Evolutionary conservation across 495 filamentous ascomycete genomes (phyloP).

Genomic region (Lasiosphaeriaceae sp.): DNA sequence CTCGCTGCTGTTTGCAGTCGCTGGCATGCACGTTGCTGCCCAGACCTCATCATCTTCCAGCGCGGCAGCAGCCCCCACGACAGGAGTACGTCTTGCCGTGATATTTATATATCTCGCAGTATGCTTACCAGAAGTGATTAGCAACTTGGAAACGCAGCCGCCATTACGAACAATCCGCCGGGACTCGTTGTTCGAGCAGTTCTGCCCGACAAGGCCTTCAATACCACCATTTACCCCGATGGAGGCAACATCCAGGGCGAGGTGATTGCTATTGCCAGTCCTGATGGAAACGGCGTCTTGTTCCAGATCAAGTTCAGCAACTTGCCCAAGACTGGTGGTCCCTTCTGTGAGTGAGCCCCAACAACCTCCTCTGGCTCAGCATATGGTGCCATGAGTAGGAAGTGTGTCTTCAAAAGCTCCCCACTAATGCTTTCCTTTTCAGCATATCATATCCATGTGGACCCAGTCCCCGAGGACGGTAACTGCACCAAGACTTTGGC

Average conservation of each 20-base stretch:
- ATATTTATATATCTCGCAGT: neutral
- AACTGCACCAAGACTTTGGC: constrained; percentile 71
- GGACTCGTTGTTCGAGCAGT: constrained; percentile 56
- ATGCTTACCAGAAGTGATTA: constrained; percentile 14
- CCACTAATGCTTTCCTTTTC: constrained; percentile 8
- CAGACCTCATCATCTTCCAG: constrained; percentile 10
- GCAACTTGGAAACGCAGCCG: constrained; percentile 51
- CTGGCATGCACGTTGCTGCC: constrained; percentile 17
- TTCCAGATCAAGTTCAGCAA: constrained; percentile 61
- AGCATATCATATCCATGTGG: constrained; percentile 83
- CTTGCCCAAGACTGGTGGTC: constrained; percentile 60
- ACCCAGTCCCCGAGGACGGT: constrained; percentile 66
- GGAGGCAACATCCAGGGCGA: constrained; percentile 58
- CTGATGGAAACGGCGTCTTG: constrained; percentile 58
- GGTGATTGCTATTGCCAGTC: constrained; percentile 50
- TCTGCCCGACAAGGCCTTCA: constrained; percentile 52
- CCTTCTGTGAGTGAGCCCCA: constrained; percentile 63
- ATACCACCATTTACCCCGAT: constrained; percentile 40
- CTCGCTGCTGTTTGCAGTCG: constrained; percentile 23
- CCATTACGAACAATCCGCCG: constrained; percentile 58
- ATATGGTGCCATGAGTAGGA: neutral
- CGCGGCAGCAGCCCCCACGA: neutral
- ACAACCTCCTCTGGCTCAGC: neutral
- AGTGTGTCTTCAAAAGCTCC: neutral
- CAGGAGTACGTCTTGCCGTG: neutral